These are phyloP conservation scores for Hortaea werneckii DNA, from an alignment of 2,329 filamentous ascomycete species.

Conservation along the genomic window DNA sequence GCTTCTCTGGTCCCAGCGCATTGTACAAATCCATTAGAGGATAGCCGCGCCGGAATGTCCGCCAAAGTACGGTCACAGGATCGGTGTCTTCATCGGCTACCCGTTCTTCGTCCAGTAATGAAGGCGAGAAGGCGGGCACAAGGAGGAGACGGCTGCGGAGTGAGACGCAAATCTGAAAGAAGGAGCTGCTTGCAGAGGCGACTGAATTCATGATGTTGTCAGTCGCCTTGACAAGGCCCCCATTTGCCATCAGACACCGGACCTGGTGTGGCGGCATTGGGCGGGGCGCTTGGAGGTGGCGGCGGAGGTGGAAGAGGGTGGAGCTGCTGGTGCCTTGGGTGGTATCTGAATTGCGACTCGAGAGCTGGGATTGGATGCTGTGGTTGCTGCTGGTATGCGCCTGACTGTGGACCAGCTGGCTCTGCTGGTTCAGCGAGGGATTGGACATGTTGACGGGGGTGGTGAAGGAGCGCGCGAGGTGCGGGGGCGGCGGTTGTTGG, in stretches of 20 bases:
- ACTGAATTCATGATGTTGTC: constrained; percentile 96
- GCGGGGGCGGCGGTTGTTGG: background rate
- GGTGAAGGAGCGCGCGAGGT: constrained; percentile 2
- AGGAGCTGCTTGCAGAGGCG: constrained; percentile 79
- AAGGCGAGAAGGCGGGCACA: constrained; percentile 72
- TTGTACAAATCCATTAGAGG: constrained; percentile 88
- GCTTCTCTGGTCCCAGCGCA: constrained; percentile 59
- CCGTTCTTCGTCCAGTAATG: constrained; percentile 62
- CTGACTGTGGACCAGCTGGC: constrained; percentile 32
- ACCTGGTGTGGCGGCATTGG: constrained; percentile 9
- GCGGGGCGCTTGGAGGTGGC: constrained; percentile 17
- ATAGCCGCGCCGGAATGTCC: constrained; percentile 70
- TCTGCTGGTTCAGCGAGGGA: constrained; percentile 8
- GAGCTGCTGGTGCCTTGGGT: constrained; percentile 36
- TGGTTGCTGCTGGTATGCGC: constrained; percentile 37
- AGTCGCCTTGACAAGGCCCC: constrained; percentile 58
- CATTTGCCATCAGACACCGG: background rate
- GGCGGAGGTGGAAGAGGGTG: constrained; percentile 26
- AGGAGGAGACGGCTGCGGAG: constrained; percentile 71
- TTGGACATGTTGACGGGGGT: constrained; percentile 2
- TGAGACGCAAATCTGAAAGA: constrained; percentile 90
- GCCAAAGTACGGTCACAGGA: constrained; percentile 86
- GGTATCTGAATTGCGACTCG: constrained; percentile 37
- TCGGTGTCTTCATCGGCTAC: constrained; percentile 58
- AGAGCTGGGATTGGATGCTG: constrained; percentile 38